These are phyloP conservation scores for Coemansia sp. DNA, from an alignment of 371 early-diverging fungal species.

Conservation along the genomic window DNA sequence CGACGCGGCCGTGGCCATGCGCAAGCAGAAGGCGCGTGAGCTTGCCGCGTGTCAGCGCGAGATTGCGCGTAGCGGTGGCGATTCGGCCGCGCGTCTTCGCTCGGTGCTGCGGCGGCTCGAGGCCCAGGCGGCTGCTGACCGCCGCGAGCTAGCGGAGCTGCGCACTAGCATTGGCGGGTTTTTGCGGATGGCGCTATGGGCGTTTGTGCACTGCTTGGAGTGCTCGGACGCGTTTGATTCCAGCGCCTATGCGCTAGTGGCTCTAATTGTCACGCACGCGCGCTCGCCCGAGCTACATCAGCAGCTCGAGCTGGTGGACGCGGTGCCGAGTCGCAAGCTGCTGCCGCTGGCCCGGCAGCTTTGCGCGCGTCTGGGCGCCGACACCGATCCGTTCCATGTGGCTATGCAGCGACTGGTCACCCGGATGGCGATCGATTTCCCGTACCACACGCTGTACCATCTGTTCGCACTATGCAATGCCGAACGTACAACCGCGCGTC, in stretches of 20 bases:
- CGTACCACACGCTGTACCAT: slow-evolving; percentile 50
- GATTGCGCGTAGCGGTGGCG: slow-evolving; percentile 11
- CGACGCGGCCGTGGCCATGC: slow-evolving; percentile 35
- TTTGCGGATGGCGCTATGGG: slow-evolving; percentile 49
- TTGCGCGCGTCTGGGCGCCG: slow-evolving; percentile 49
- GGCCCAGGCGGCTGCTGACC: slow-evolving; percentile 44
- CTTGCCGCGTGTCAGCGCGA: slow-evolving; percentile 31
- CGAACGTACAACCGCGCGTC: slow-evolving; percentile 28
- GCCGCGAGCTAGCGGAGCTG: slow-evolving; percentile 35
- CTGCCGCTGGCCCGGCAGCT: slow-evolving; percentile 51
- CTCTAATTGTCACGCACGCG: slow-evolving; percentile 48
- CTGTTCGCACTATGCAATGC: slow-evolving; percentile 53
- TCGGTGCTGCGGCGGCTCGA: slow-evolving; percentile 33
- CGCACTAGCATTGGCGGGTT: slow-evolving; percentile 29
- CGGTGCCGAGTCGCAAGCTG: slow-evolving; percentile 52
- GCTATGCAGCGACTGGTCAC: slow-evolving; percentile 36
- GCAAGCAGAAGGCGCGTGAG: slow-evolving; percentile 46
- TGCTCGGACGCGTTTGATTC: slow-evolving; percentile 37
- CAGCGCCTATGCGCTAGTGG: slow-evolving; percentile 42
- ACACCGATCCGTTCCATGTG: slow-evolving; percentile 38
- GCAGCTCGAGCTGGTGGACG: slow-evolving; percentile 27
- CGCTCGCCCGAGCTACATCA: slow-evolving; percentile 25
- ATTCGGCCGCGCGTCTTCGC: slow-evolving; percentile 21
- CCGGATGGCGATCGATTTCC: slow-evolving; percentile 50
- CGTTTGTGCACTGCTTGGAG: slow-evolving; percentile 40